These are phyloP conservation scores for Oxyria digyna DNA, from an alignment of 148 eudicot species.

Conservation along the genomic window DNA sequence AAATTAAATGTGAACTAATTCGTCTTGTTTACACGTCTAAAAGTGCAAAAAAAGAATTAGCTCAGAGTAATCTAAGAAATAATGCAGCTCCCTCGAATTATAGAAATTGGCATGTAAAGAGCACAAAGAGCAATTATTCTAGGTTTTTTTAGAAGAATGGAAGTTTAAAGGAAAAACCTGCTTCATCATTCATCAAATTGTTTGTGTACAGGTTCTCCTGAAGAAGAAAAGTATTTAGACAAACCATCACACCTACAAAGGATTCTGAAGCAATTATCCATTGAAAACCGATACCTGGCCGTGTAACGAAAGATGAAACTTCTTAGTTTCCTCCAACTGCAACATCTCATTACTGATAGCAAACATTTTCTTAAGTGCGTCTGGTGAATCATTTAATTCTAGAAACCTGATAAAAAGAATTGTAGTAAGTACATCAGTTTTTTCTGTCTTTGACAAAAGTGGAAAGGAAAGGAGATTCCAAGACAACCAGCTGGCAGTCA, in stretches of 20 bases:
- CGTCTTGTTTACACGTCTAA: background rate
- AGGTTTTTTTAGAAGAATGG: background rate
- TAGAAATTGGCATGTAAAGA: background rate
- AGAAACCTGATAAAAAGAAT: conserved; percentile 44
- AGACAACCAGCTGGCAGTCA: conserved; percentile 3
- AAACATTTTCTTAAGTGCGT: conserved; percentile 33
- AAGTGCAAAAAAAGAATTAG: background rate
- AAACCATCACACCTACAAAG: background rate
- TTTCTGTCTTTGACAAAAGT: background rate
- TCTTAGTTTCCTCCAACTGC: conserved; percentile 74
- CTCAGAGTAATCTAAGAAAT: background rate
- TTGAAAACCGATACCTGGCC: conserved; percentile 28
- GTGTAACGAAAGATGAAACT: conserved; percentile 78
- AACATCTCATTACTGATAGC: conserved; percentile 48
- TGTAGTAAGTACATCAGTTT: background rate
- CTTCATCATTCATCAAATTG: conserved; percentile 6
- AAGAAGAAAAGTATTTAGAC: background rate
- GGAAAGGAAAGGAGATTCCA: conserved; percentile 1
- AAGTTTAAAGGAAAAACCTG: conserved; percentile 1
- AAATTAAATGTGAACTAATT: background rate
- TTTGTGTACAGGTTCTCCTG: conserved; percentile 1
- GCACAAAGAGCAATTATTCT: background rate
- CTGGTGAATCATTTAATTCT: conserved; percentile 42
- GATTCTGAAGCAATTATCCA: background rate
- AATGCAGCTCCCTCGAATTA: background rate